phyloP scores from a whole-genome alignment of 2,329 filamentous ascomycete genomes.

The Diplodia intermedia region DNA sequence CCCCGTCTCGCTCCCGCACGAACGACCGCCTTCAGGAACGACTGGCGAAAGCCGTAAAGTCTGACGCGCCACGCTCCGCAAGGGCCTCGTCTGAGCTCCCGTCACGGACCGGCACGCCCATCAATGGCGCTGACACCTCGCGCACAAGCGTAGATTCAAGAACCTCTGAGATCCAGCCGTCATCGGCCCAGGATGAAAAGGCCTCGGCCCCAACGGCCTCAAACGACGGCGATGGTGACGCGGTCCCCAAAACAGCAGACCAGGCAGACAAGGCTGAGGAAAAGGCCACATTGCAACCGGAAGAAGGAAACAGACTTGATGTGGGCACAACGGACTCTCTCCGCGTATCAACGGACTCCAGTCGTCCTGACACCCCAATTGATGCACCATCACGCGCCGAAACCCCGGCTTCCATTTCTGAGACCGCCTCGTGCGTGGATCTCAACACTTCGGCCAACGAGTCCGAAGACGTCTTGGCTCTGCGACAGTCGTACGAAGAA shows the following conservation, averaged over 20 bases:
- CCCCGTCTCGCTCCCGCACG: slow-evolving; percentile 65
- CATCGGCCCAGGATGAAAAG: slow-evolving; percentile 1
- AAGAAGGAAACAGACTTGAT: slow-evolving; percentile 3
- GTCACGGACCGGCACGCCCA: slow-evolving; percentile 63
- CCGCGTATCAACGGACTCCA: slow-evolving; percentile 46
- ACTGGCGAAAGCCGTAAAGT: slow-evolving; percentile 83
- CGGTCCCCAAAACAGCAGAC: slow-evolving; percentile 11
- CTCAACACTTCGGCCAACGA: slow-evolving; percentile 32
- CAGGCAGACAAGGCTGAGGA: slow-evolving; percentile 35
- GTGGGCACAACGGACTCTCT: slow-evolving; percentile 36
- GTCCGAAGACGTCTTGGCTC: slow-evolving; percentile 51
- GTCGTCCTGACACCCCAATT: slow-evolving; percentile 40
- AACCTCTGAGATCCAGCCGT: slow-evolving; percentile 42
- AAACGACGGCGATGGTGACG: not conserved
- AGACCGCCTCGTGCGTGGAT: slow-evolving; percentile 48
- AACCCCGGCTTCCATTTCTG: slow-evolving; percentile 29
- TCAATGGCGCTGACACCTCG: slow-evolving; percentile 50
- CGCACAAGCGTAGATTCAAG: slow-evolving; percentile 55
- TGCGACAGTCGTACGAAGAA: slow-evolving; percentile 59
- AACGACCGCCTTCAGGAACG: slow-evolving; percentile 90
- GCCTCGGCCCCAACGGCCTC: not conserved
- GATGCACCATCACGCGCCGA: slow-evolving; percentile 17
- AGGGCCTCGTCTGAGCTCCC: slow-evolving; percentile 58
- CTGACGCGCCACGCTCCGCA: slow-evolving; percentile 58
- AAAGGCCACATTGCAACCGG: slow-evolving; percentile 33